Conservation (phyloP, 1,284 basidiomycete genomes). For the Boletus sp. region DNA sequence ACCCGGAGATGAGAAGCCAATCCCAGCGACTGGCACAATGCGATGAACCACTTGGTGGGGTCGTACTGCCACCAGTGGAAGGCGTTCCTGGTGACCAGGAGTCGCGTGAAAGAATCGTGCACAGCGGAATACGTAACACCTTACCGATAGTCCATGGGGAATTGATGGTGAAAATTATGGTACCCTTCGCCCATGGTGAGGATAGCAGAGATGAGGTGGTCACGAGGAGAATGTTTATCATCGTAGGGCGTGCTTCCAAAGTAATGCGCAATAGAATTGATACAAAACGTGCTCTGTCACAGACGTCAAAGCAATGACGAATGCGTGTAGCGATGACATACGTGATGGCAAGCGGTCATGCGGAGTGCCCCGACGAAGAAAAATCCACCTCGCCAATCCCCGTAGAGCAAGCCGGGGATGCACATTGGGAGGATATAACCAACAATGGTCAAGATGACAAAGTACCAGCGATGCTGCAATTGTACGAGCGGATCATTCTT, state of each 20-base stretch:
- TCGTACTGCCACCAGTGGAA: constrained; percentile 72
- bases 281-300: constrained; percentile 79
- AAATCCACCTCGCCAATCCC: constrained; percentile 81
- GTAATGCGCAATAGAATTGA: constrained; percentile 89
- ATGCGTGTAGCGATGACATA: constrained; percentile 38
- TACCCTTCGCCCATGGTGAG: constrained; percentile 90
- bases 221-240: constrained; percentile 77
- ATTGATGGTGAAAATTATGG: constrained; percentile 90
- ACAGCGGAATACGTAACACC: not conserved
- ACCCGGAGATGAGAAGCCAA: constrained; percentile 75
- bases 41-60: constrained; percentile 84
- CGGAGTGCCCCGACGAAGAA: constrained; percentile 72
- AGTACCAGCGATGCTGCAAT: constrained; percentile 84
- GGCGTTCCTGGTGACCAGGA: constrained; percentile 35
- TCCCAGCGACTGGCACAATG: constrained; percentile 54
- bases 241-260: constrained; percentile 83
- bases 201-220: constrained; percentile 82
- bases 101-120: constrained; percentile 5
- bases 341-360: constrained; percentile 75
- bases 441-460: constrained; percentile 59
- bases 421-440: constrained; percentile 72
- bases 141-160: constrained; percentile 55
- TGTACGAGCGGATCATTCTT: constrained; percentile 68
- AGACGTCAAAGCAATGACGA: constrained; percentile 10
- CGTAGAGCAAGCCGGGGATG: constrained; percentile 75